Base-by-base conservation (phyloP, 2,329 filamentous ascomycete genomes). In the Trichophyton simii region DNA sequence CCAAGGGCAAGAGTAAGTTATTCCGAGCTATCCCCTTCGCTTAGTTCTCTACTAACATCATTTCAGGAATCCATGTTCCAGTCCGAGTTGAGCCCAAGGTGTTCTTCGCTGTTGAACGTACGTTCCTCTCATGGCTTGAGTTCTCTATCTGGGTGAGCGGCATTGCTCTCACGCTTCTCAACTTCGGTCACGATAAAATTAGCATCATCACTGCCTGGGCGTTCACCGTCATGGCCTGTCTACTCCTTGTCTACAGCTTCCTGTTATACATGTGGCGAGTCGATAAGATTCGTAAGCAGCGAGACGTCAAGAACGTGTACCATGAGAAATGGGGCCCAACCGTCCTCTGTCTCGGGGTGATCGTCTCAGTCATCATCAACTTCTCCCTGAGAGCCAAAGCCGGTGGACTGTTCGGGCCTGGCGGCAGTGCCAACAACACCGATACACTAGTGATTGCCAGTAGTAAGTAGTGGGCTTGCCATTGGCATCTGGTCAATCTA, bases 1-100 rank as follows among this genome's bases (percentile, higher is more conserved):
- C 75, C 73, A 83, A 73, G 75, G 80, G 68, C 68, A 85, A 75
- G 79, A 76, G 78, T 76, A 70, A 70, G 74, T 67, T 41, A 59
- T 3, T 46, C 59, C 25, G 36, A 31, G 52, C n/a, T 60, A 22
- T 20, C 11, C 58, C 38, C 42, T 28, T 15, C n/a, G 3, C n/a
- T n/a, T 44, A 15, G 4, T 3, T n/a, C 15, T 13, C 9, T 41
- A 41, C 41, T 52, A 31, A 58, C 11, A 44, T 13, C 3, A 50
- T 86, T 88, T 96, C 80, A 83, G 89, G 89, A 73, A 97, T 99
- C 63, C 92, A 97, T 69, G 94, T 99, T 25, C 92, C 92, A 13
- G 87, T 97, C 61, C 86, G 94, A 57, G 91, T 99, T 38, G 94
- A 99, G 75, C 94, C 94, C 38, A 99, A 99, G 77, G 94, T 99